Conservation (phyloP, 768 basidiomycete species). For the Scleroderma citrinum region DNA sequence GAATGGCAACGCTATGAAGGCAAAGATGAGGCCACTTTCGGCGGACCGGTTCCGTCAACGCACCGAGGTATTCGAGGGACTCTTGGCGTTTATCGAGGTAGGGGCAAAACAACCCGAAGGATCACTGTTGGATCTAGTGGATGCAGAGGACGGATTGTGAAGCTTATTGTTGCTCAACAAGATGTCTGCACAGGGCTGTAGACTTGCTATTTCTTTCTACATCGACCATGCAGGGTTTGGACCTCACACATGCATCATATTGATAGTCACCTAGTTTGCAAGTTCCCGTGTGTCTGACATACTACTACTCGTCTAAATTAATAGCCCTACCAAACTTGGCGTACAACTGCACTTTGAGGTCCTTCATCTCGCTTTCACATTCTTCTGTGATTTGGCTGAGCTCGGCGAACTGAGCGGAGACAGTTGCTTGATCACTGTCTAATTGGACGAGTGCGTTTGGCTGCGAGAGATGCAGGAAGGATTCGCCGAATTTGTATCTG, state of each 20-base stretch:
- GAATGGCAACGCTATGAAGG: background rate
- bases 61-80: constrained; percentile 60
- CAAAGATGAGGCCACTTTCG: constrained; percentile 28
- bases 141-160: constrained; percentile 29
- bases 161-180: background rate
- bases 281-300: no score
- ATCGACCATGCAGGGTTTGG: no score
- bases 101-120: constrained; percentile 62
- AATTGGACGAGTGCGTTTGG: constrained; percentile 64
- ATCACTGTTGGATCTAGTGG: constrained; percentile 59
- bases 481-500: constrained; percentile 87
- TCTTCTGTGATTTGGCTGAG: constrained; percentile 50
- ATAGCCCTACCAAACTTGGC: constrained; percentile 92
- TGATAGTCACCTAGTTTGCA: no score
- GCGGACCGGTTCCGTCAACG: constrained; percentile 55
- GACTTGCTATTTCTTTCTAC: no score
- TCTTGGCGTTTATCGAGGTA: constrained; percentile 59
- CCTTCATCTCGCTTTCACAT: constrained; percentile 73
- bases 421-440: constrained; percentile 56
- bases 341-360: constrained; percentile 73
- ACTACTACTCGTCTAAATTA: constrained; percentile 72
- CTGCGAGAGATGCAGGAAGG: constrained; percentile 77
- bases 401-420: constrained; percentile 50
- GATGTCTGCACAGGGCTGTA: no score
- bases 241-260: no score